Conservation (phyloP, 2,329 filamentous ascomycete genomes). For the Dactylellina leptospora region DNA sequence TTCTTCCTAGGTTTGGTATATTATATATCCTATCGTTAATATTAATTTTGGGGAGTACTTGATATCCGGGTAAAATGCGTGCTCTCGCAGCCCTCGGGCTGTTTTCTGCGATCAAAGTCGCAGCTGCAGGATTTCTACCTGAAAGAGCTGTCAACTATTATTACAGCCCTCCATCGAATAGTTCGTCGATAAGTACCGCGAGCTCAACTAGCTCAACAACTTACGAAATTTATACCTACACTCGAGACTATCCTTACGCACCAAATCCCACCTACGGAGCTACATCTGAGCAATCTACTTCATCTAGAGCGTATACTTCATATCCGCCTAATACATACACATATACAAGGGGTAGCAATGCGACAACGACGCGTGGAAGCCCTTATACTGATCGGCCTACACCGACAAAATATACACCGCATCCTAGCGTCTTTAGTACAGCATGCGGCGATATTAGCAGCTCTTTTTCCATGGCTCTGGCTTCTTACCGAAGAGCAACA, state of each 20-base stretch:
- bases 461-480: conserved; percentile 18
- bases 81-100: conserved; percentile 21
- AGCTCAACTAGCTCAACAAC: neutral
- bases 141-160: conserved; percentile 2
- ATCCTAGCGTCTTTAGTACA: conserved; percentile 23
- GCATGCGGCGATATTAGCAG: conserved; percentile 35
- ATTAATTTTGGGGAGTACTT: conserved; percentile 13
- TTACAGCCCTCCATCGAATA: conserved; percentile 27
- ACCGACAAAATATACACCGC: conserved; percentile 34
- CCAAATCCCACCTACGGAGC: too few species aligned
- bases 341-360: neutral
- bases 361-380: neutral
- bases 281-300: neutral
- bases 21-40: conserved; percentile 5
- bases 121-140: conserved; percentile 11
- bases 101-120: conserved; percentile 34
- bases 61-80: conserved; percentile 25
- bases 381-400: neutral
- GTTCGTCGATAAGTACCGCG: conserved; percentile 7
- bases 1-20: conserved; percentile 3
- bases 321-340: neutral
- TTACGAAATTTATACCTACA: conserved; percentile 4
- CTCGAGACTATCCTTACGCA: neutral
- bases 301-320: neutral
- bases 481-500: neutral